phyloP scores from a whole-genome alignment of 306 rosid species.

The Trifolium subterraneum region DNA sequence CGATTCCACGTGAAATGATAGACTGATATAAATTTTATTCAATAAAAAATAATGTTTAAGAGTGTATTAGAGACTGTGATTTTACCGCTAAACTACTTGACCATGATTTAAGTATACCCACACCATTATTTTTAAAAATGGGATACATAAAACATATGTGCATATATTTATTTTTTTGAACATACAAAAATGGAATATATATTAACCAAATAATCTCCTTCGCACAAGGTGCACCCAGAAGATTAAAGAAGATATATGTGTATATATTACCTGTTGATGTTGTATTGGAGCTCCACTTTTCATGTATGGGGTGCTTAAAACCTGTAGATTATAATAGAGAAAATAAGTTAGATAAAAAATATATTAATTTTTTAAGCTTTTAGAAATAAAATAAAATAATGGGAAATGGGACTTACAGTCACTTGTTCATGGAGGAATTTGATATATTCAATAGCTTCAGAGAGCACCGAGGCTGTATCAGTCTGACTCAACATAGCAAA shows the following conservation, averaged over 20 bases:
- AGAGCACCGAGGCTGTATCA: constrained; percentile 99
- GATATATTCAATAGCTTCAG: constrained; percentile 98
- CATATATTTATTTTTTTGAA: too few species aligned
- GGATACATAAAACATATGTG: background rate
- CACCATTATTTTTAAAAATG: too few species aligned
- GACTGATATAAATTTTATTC: too few species aligned
- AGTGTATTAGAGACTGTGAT: too few species aligned
- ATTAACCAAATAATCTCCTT: too few species aligned
- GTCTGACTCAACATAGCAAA: constrained; percentile 66
- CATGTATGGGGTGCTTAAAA: constrained; percentile 90
- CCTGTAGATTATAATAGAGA: constrained; percentile 34
- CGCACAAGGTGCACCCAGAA: too few species aligned
- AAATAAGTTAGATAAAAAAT: background rate
- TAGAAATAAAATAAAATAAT: background rate
- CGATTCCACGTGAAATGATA: too few species aligned
- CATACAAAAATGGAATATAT: too few species aligned
- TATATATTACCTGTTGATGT: constrained; percentile 68
- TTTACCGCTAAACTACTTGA: too few species aligned
- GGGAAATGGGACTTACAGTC: constrained; percentile 64
- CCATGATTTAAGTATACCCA: too few species aligned
- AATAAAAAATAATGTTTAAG: too few species aligned
- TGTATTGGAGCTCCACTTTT: constrained; percentile 86
- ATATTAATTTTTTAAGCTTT: background rate
- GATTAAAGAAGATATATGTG: too few species aligned
- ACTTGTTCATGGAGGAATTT: constrained; percentile 94